phyloP scores from a whole-genome alignment of 345 rosid species.

The Populus simonii region DNA sequence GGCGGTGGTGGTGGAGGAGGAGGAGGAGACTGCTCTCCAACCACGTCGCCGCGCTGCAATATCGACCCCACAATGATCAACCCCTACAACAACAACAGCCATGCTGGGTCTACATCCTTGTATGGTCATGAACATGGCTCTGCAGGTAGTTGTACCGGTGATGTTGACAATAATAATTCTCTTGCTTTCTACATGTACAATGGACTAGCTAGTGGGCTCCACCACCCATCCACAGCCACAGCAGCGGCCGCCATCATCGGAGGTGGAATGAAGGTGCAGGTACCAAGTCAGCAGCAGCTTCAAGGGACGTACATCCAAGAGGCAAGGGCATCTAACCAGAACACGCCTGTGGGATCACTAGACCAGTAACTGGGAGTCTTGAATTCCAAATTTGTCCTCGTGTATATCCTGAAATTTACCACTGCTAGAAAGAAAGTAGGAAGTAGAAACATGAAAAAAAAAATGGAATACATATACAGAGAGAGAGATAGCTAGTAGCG shows the following conservation, averaged over 20 bases:
- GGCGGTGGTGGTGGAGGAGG: not conserved
- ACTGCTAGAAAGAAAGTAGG: not conserved
- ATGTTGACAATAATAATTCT: constrained; percentile 12
- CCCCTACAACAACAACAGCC: not conserved
- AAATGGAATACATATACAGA: no score
- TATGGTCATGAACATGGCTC: not conserved
- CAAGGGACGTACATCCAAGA: constrained; percentile 11
- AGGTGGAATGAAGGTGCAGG: constrained; percentile 2
- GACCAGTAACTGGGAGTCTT: not conserved
- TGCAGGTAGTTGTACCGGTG: not conserved
- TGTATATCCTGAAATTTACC: not conserved
- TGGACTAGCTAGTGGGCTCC: constrained; percentile 1
- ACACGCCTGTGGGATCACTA: constrained; percentile 26
- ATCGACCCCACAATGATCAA: constrained; percentile 12
- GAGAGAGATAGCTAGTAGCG: no score
- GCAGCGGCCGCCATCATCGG: not conserved
- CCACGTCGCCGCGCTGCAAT: constrained; percentile 30
- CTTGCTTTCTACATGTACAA: constrained; percentile 32
- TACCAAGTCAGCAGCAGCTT: constrained; percentile 13
- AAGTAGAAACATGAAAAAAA: not conserved
- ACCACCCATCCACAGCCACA: not conserved
- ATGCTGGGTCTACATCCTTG: constrained; percentile 5
- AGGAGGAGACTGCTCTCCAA: constrained; percentile 35
- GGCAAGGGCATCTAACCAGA: constrained; percentile 29
- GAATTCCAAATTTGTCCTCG: not conserved